These are phyloP conservation scores for Castanea sativa DNA, from an alignment of 306 rosid genomes.

Conservation along the genomic window DNA sequence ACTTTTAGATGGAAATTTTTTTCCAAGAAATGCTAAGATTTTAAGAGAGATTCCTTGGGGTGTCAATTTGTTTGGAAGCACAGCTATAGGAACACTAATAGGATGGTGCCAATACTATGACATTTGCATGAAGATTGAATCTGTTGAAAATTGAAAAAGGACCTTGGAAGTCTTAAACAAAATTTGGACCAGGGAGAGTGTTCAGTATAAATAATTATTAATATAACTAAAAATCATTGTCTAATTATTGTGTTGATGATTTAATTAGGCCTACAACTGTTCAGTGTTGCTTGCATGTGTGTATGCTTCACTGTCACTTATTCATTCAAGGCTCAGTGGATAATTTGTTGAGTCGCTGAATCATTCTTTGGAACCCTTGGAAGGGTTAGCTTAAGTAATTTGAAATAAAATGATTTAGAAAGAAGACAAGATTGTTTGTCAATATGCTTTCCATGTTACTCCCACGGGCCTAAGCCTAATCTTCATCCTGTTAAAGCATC, in stretches of 20 bases:
- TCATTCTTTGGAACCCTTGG: constrained; percentile 14
- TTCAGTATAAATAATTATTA: neutral
- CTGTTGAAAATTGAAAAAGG: constrained; percentile 5
- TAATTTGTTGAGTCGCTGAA: constrained; percentile 16
- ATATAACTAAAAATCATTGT: neutral
- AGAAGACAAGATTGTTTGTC: neutral
- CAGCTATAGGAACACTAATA: neutral
- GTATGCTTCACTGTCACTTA: constrained; percentile 9
- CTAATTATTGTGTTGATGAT: constrained; percentile 6
- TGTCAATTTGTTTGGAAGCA: neutral
- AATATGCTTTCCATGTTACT: neutral
- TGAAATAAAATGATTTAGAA: constrained; percentile 2
- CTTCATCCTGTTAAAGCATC: neutral
- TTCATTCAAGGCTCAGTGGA: neutral
- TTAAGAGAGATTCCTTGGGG: constrained; percentile 5
- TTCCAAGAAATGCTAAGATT: neutral
- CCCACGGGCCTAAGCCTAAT: neutral
- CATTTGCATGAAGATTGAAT: constrained; percentile 5
- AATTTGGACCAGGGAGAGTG: constrained; percentile 3
- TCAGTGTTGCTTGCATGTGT: neutral
- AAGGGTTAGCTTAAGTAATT: neutral
- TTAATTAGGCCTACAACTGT: neutral
- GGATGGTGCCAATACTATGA: constrained; percentile 1
- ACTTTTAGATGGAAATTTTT: neutral
- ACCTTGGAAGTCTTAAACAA: neutral